Evolutionary conservation across 495 filamentous ascomycete species (phyloP).

Genomic region (Terfezia boudieri): DNA sequence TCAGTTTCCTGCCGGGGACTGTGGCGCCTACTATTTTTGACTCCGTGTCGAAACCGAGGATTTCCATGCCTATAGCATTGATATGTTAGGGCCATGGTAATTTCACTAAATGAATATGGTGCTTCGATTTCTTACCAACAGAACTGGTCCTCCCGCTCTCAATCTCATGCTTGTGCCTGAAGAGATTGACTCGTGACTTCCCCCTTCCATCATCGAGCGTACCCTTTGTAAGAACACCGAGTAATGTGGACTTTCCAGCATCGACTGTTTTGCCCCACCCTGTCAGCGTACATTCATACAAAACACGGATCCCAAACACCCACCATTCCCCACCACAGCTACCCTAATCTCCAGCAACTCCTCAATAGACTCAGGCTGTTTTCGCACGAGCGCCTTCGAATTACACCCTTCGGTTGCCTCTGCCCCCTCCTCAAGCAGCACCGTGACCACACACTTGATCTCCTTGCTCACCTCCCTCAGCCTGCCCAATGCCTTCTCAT

Average conservation of each 20-base stretch:
- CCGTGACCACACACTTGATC: slow-evolving; percentile 46
- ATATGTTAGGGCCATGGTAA: background rate
- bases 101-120: background rate
- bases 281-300: slow-evolving; percentile 2
- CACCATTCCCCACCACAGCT: slow-evolving; percentile 84
- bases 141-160: slow-evolving; percentile 89
- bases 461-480: slow-evolving; percentile 42
- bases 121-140: slow-evolving; percentile 43
- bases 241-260: slow-evolving; percentile 90
- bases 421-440: slow-evolving; percentile 73
- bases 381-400: slow-evolving; percentile 68
- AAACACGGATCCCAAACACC: slow-evolving; percentile 2
- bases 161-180: slow-evolving; percentile 93
- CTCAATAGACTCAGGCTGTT: slow-evolving; percentile 48
- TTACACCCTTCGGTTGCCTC: slow-evolving; percentile 24
- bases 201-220: slow-evolving; percentile 86
- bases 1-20: slow-evolving; percentile 65
- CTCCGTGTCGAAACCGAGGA: slow-evolving; percentile 86
- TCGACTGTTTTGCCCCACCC: slow-evolving; percentile 35
- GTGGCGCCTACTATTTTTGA: slow-evolving; percentile 66
- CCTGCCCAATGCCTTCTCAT: slow-evolving; percentile 48
- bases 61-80: slow-evolving; percentile 32
- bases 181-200: slow-evolving; percentile 85
- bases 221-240: slow-evolving; percentile 90
- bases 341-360: slow-evolving; percentile 90